A percentile compares a stretch with the other conserved stretches of the same genome.
phyloP scores from a whole-genome alignment of 805 yeast species.

The Sungouiella blattae region DNA sequence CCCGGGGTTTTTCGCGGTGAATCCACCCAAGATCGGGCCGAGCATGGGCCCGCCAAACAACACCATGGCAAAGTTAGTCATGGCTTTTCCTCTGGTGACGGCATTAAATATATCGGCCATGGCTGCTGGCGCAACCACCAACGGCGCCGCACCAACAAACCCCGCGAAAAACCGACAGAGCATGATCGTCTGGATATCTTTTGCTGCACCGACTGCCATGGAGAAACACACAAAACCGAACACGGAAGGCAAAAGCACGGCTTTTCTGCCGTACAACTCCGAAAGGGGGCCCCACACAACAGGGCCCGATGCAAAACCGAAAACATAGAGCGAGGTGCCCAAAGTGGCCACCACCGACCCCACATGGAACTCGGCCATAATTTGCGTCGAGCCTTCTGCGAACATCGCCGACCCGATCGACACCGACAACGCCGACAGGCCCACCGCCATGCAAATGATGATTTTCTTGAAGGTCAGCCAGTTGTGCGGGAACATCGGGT shows the following conservation, averaged over 20 bases:
- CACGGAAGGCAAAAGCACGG: conserved; percentile 53
- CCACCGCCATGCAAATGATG: conserved; percentile 23
- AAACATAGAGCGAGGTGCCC: conserved; percentile 76
- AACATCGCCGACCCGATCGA: conserved; percentile 85
- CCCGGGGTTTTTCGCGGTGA: conserved; percentile 49
- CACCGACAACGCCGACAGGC: conserved; percentile 27
- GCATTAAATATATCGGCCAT: conserved; percentile 20
- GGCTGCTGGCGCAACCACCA: conserved; percentile 23
- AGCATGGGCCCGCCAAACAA: conserved; percentile 30
- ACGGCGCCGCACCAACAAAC: conserved; percentile 22
- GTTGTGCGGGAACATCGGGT: conserved; percentile 78
- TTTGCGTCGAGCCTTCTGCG: conserved; percentile 53
- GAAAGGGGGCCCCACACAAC: conserved; percentile 85
- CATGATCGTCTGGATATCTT: conserved; percentile 21
- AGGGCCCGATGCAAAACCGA: conserved; percentile 94
- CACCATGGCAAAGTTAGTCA: conserved; percentile 25
- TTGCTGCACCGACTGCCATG: conserved; percentile 35
- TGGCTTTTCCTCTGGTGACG: conserved; percentile 19
- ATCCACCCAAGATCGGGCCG: conserved; percentile 47
- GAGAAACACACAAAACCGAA: conserved; percentile 57
- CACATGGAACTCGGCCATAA: conserved; percentile 54
- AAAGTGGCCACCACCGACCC: conserved; percentile 68
- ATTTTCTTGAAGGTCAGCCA: conserved; percentile 47
- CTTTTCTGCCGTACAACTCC: conserved; percentile 71
- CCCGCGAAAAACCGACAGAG: conserved; percentile 23